These are phyloP conservation scores for Globisporangium rhizosaccharum DNA, from an alignment of 352 stramenopile genomes.

Conservation along the genomic window DNA sequence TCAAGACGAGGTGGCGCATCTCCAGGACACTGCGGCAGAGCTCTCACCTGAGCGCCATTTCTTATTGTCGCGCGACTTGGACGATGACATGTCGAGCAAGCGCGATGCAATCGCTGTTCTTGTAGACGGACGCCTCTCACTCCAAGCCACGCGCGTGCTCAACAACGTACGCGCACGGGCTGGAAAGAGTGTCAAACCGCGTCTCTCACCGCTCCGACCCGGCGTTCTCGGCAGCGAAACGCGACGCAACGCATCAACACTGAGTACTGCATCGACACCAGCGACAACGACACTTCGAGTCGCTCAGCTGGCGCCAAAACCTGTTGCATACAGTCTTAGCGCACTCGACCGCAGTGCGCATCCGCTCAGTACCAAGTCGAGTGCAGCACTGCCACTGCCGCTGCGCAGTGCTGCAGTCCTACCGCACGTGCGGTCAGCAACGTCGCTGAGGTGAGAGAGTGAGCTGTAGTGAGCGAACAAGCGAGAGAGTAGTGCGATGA, in stretches of 20 bases:
- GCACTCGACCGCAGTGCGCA: slow-evolving; percentile 5
- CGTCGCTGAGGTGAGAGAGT: not conserved
- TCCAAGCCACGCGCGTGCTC: not conserved
- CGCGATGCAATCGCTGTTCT: slow-evolving; percentile 1
- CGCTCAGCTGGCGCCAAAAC: slow-evolving; percentile 13
- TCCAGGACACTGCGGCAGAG: not conserved
- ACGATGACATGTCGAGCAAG: not conserved
- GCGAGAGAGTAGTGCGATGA: not conserved
- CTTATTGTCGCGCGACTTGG: not conserved
- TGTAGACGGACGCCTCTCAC: not conserved
- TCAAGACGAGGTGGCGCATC: slow-evolving; percentile 12
- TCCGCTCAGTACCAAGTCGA: slow-evolving; percentile 2
- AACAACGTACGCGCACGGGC: not conserved
- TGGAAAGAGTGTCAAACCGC: not conserved
- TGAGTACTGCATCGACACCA: not conserved
- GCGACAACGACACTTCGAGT: slow-evolving; percentile 8
- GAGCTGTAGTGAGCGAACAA: not conserved
- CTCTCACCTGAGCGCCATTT: slow-evolving; percentile 3
- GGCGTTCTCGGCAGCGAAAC: not conserved
- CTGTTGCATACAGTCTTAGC: slow-evolving; percentile 18
- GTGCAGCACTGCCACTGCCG: not conserved
- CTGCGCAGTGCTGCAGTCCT: not conserved
- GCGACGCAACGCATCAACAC: not conserved
- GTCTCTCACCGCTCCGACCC: slow-evolving; percentile 5
- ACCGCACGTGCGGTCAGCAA: slow-evolving; percentile 2